These are phyloP conservation scores for Salix brachista DNA, from an alignment of 345 rosid genomes.

Conservation along the genomic window DNA sequence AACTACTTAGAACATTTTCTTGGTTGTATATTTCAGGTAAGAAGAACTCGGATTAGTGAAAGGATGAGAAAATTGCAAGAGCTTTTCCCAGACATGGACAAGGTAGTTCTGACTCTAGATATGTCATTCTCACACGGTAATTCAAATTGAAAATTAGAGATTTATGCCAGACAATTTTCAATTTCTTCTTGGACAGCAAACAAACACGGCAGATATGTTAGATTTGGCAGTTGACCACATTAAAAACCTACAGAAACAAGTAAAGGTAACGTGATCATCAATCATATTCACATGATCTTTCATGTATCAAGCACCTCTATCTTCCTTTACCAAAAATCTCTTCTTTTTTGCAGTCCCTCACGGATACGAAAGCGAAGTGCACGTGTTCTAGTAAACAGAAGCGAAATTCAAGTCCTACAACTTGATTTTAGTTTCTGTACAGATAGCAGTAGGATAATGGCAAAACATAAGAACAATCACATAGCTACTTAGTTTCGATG, in stretches of 20 bases:
- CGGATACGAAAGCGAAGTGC: conserved; percentile 46
- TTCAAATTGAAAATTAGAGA: neutral
- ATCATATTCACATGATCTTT: conserved; percentile 13
- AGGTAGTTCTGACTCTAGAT: conserved; percentile 37
- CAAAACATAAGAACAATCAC: neutral
- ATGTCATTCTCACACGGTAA: neutral
- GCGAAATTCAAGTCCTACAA: conserved; percentile 13
- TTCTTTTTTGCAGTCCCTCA: conserved; percentile 38
- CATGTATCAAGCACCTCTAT: conserved; percentile 12
- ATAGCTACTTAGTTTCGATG: neutral
- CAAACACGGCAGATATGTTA: conserved; percentile 72
- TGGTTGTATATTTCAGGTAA: conserved; percentile 33
- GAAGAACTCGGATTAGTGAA: conserved; percentile 66
- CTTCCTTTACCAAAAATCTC: conserved; percentile 8
- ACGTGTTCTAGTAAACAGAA: conserved; percentile 36
- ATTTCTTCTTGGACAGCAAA: conserved; percentile 40
- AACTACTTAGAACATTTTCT: neutral
- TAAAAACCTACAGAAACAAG: conserved; percentile 61
- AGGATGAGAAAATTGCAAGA: conserved; percentile 63
- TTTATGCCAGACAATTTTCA: neutral
- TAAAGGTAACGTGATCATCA: conserved; percentile 38
- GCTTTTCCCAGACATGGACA: conserved; percentile 63
- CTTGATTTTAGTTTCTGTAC: conserved; percentile 22
- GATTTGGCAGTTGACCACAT: conserved; percentile 68
- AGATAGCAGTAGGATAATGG: conserved; percentile 2